Conservation (phyloP, 2,329 filamentous ascomycete species). For the Fusarium concolor region DNA sequence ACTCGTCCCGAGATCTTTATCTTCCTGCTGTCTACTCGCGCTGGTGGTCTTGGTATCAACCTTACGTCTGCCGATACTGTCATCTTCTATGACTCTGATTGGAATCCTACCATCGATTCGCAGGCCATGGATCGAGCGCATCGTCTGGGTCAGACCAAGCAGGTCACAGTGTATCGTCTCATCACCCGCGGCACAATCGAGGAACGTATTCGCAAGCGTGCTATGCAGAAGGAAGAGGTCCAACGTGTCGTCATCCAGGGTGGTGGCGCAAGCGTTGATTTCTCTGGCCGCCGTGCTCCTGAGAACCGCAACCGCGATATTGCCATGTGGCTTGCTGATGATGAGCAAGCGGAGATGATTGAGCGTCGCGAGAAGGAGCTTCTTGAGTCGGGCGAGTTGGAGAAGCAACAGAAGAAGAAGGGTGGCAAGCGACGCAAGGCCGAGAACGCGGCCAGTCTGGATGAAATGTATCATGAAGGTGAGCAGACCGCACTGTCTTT, state of each 20-base stretch:
- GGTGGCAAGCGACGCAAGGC: slow-evolving; percentile 68
- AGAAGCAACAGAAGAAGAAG: slow-evolving; percentile 74
- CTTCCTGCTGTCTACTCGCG: slow-evolving; percentile 94
- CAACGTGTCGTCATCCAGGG: slow-evolving; percentile 97
- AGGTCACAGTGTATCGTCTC: slow-evolving; percentile 97
- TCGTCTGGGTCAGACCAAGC: slow-evolving; percentile 93
- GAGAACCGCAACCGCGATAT: slow-evolving; percentile 98
- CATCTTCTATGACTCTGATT: slow-evolving; percentile 99
- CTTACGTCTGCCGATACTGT: slow-evolving; percentile 96
- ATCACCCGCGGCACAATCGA: slow-evolving; percentile 98
- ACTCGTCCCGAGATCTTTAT: slow-evolving; percentile 95
- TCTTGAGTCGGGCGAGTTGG: slow-evolving; percentile 75
- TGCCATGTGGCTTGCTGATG: slow-evolving; percentile 98
- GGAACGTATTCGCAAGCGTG: slow-evolving; percentile 96
- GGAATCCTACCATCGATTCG: slow-evolving; percentile 98
- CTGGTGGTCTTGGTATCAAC: slow-evolving; percentile 98
- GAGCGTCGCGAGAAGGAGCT: slow-evolving; percentile 92
- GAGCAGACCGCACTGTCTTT: slow-evolving; percentile 55
- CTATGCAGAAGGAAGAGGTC: slow-evolving; percentile 97
- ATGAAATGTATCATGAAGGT: slow-evolving; percentile 99
- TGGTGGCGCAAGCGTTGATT: slow-evolving; percentile 91
- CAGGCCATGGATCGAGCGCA: slow-evolving; percentile 99
- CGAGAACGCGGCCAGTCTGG: slow-evolving; percentile 74
- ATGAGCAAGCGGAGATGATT: slow-evolving; percentile 94
- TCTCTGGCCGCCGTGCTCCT: slow-evolving; percentile 87